Evolutionary conservation across 2,329 filamentous ascomycete genomes (phyloP).

Genomic region (Beauveria pseudobassiana): DNA sequence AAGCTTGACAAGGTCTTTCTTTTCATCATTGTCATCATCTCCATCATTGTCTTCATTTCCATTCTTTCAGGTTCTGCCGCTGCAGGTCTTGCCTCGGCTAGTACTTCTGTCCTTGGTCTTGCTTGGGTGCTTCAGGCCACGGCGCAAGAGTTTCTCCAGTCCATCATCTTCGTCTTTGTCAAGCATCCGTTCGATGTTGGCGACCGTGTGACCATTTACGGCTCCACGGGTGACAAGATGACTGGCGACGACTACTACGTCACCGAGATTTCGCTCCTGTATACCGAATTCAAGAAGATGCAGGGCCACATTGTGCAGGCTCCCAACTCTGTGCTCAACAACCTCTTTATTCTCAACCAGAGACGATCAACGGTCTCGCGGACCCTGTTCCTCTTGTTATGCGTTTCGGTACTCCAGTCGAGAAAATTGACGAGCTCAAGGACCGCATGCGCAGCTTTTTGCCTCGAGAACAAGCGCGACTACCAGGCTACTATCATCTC

Average conservation of each 20-base stretch:
- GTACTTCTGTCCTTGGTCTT: constrained; percentile 78
- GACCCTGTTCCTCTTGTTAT: constrained; percentile 79
- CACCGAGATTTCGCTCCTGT: constrained; percentile 85
- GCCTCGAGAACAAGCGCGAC: constrained; percentile 78
- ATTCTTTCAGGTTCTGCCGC: constrained; percentile 87
- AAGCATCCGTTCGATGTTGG: constrained; percentile 97
- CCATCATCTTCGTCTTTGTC: constrained; percentile 90
- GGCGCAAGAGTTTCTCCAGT: constrained; percentile 90
- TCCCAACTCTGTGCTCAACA: constrained; percentile 89
- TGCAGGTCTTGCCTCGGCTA: constrained; percentile 80
- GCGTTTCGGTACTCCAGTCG: constrained; percentile 78
- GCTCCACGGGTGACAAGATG: constrained; percentile 72
- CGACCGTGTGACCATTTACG: constrained; percentile 86
- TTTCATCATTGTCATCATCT: constrained; percentile 75
- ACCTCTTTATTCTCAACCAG: constrained; percentile 90
- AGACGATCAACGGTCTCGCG: constrained; percentile 77
- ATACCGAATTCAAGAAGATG: constrained; percentile 98
- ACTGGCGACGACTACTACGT: constrained; percentile 93
- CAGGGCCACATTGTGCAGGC: constrained; percentile 93
- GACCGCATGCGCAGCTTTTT: constrained; percentile 77
- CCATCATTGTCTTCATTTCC: constrained; percentile 79
- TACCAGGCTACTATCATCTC: constrained; percentile 82
- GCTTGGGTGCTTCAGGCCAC: constrained; percentile 91
- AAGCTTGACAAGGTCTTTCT: constrained; percentile 86
- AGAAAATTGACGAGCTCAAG: constrained; percentile 77